Evolutionary conservation across 2,329 filamentous ascomycete species (phyloP).

Genomic region (Sclerotinia spermophila): DNA sequence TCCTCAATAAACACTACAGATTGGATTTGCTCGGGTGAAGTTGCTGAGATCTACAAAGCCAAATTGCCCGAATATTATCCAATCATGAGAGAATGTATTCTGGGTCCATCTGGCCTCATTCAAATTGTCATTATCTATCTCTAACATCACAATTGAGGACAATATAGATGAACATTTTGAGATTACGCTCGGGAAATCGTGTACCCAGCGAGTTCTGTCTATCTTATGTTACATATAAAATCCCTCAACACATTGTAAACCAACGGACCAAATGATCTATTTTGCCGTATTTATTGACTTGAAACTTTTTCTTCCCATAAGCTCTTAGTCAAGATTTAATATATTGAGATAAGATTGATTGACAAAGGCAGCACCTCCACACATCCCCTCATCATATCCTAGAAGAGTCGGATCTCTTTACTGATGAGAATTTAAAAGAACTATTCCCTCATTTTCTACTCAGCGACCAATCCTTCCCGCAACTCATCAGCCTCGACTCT

Average conservation of each 20-base stretch:
- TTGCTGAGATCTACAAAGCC: background rate
- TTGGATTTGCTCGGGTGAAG: background rate
- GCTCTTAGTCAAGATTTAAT: background rate
- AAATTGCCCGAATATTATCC: background rate
- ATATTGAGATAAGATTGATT: background rate
- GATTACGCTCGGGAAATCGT: background rate
- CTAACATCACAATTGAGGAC: background rate
- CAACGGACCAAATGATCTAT: background rate
- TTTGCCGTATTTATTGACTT: background rate
- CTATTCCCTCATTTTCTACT: background rate
- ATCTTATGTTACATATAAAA: background rate
- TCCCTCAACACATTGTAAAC: too few relatives aligned
- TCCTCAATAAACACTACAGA: background rate
- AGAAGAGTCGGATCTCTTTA: background rate
- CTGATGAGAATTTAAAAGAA: background rate
- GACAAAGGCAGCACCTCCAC: background rate
- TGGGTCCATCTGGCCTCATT: background rate
- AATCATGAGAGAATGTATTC: background rate
- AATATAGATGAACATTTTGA: background rate
- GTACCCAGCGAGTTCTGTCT: background rate
- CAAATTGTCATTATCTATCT: too few relatives aligned
- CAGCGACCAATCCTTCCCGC: background rate
- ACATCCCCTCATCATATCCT: background rate
- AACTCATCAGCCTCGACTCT: background rate
- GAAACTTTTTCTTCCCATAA: background rate